These are phyloP conservation scores for Cyberlindnera mrakii DNA, from an alignment of 805 yeast species.

Conservation along the genomic window DNA sequence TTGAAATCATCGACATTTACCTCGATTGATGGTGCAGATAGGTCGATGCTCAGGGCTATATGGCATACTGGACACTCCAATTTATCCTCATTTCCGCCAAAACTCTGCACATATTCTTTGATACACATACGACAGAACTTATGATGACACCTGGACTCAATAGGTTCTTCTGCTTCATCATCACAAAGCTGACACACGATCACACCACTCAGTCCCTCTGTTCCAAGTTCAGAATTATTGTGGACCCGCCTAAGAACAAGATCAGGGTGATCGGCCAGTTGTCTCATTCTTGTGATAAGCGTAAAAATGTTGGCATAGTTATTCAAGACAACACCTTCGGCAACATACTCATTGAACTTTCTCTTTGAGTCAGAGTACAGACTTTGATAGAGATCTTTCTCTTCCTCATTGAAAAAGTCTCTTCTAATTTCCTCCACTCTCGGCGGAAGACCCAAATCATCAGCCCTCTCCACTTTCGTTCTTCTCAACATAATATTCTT, in stretches of 20 bases:
- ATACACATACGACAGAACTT: conserved; percentile 90
- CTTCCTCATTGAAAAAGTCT: conserved; percentile 90
- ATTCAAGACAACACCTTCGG: conserved; percentile 92
- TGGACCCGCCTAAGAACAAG: conserved; percentile 72
- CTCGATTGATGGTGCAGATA: conserved; percentile 79
- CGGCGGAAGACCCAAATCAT: conserved; percentile 96
- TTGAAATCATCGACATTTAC: conserved; percentile 49
- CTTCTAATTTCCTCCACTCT: conserved; percentile 84
- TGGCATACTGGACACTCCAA: conserved; percentile 95
- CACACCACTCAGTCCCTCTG: conserved; percentile 30
- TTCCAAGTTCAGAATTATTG: conserved; percentile 27
- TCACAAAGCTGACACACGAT: conserved; percentile 91
- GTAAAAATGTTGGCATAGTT: conserved; percentile 97
- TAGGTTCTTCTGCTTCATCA: conserved; percentile 97
- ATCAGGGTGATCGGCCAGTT: conserved; percentile 97
- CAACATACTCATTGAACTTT: conserved; percentile 86
- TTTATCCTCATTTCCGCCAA: conserved; percentile 48
- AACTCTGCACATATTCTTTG: conserved; percentile 82
- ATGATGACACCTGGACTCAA: conserved; percentile 91
- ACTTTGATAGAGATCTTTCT: conserved; percentile 84
- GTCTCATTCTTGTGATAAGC: conserved; percentile 94
- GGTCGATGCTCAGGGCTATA: conserved; percentile 83
- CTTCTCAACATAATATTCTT: conserved; percentile 86
- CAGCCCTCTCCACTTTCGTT: conserved; percentile 94
- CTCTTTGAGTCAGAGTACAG: conserved; percentile 83